Percentiles rank a stretch among this genome's conserved stretches.
phyloP scores from a whole-genome alignment of 75 land plant genomes.

The Sequoiadendron giganteum region DNA sequence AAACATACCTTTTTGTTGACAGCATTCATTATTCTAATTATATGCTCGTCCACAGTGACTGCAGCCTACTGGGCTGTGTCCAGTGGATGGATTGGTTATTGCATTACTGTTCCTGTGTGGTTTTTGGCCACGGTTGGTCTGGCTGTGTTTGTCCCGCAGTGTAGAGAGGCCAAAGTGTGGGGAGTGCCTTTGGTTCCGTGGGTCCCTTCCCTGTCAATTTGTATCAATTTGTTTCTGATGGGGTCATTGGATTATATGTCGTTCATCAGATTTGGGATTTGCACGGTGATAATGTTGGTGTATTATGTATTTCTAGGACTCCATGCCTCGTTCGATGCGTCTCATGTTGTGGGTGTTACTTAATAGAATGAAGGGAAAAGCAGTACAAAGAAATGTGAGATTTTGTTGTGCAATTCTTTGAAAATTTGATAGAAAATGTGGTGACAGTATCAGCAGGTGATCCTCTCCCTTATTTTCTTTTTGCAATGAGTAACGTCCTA shows the following conservation, averaged over 20 bases:
- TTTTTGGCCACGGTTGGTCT: slow-evolving; percentile 48
- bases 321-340: slow-evolving; percentile 73
- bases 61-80: slow-evolving; percentile 46
- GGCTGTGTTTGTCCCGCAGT: slow-evolving; percentile 30
- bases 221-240: slow-evolving; percentile 46
- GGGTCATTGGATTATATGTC: slow-evolving; percentile 52
- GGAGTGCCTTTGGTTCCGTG: slow-evolving; percentile 71
- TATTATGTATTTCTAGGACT: slow-evolving; percentile 68
- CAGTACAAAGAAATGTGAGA: no score
- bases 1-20: slow-evolving; percentile 20
- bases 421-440: no score
- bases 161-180: slow-evolving; percentile 61
- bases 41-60: slow-evolving; percentile 36
- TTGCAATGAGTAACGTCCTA: no score
- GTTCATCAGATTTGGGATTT: slow-evolving; percentile 58
- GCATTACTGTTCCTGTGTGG: slow-evolving; percentile 44
- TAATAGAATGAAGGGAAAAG: not conserved
- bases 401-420: no score
- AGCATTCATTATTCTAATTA: slow-evolving; percentile 26
- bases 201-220: slow-evolving; percentile 58
- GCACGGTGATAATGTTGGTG: slow-evolving; percentile 48
- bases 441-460: no score
- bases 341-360: slow-evolving; percentile 5
- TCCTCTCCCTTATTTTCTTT: no score
- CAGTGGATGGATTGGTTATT: slow-evolving; percentile 48